Conservation (phyloP, 441 rosid species). For the Eruca vesicaria region DNA sequence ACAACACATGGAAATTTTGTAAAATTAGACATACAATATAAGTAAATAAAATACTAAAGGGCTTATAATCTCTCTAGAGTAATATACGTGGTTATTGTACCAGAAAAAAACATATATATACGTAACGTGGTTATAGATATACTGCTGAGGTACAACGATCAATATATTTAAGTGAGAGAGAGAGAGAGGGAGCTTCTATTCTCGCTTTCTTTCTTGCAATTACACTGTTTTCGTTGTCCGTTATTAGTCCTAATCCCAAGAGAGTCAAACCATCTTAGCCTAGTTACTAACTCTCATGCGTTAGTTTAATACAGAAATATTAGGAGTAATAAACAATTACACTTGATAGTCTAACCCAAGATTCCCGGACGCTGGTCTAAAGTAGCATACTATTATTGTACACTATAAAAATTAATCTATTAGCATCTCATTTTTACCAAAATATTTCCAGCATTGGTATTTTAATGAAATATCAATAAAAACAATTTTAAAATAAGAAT, state of each 20-base stretch:
- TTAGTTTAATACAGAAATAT: neutral
- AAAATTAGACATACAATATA: neutral
- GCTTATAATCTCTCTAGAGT: too few species aligned
- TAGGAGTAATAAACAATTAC: neutral
- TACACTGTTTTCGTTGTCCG: neutral
- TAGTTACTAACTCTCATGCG: slow-evolving; percentile 29
- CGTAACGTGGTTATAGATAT: neutral
- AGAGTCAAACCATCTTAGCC: slow-evolving; percentile 24
- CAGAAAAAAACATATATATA: too few species aligned
- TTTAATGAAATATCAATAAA: neutral
- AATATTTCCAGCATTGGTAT: neutral
- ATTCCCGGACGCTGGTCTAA: slow-evolving; percentile 34
- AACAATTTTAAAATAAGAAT: neutral
- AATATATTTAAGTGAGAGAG: neutral
- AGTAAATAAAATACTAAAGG: neutral
- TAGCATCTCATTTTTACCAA: neutral
- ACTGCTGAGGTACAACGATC: slow-evolving; percentile 19
- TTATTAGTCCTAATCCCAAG: slow-evolving; percentile 28
- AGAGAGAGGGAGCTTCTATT: slow-evolving; percentile 33
- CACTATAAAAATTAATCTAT: neutral
- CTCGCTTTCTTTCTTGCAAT: slow-evolving; percentile 25
- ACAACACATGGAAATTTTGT: neutral
- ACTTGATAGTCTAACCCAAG: slow-evolving; percentile 17
- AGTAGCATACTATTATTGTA: slow-evolving; percentile 6
- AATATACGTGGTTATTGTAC: neutral